These are phyloP conservation scores for Venturia asperata DNA, from an alignment of 2,329 filamentous ascomycete species.

Conservation along the genomic window DNA sequence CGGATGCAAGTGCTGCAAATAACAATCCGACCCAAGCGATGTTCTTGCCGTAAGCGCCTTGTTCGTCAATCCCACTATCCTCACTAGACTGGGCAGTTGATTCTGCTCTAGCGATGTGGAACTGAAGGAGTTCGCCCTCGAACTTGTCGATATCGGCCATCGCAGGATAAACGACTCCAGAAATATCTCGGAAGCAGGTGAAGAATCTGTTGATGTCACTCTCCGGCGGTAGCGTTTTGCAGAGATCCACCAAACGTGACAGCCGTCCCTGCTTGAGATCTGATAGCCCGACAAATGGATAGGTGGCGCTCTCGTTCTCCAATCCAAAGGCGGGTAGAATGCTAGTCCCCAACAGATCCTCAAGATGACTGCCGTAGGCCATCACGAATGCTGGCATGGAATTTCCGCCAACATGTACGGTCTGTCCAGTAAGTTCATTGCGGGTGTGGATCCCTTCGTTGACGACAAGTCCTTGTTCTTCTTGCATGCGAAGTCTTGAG, in stretches of 20 bases:
- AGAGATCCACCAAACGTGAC: constrained; percentile 50
- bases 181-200: constrained; percentile 47
- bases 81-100: constrained; percentile 21
- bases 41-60: constrained; percentile 50
- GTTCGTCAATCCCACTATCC: constrained; percentile 42
- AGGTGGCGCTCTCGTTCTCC: constrained; percentile 58
- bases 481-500: background rate
- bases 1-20: constrained; percentile 56
- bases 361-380: constrained; percentile 36
- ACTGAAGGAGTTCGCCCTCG: constrained; percentile 47
- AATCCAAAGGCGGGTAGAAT: constrained; percentile 56
- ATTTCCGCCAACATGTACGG: constrained; percentile 54
- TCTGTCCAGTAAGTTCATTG: constrained; percentile 53
- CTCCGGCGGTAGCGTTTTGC: constrained; percentile 52
- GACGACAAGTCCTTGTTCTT: constrained; percentile 23
- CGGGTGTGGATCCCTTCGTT: constrained; percentile 53
- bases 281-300: constrained; percentile 60
- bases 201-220: constrained; percentile 48
- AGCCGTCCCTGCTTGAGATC: constrained; percentile 52
- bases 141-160: constrained; percentile 50
- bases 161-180: constrained; percentile 54
- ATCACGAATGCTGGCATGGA: constrained; percentile 56
- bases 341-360: constrained; percentile 52
- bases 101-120: constrained; percentile 46
- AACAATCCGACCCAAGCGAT: constrained; percentile 53